Evolutionary conservation across 192 early-diverging fungal genomes (phyloP).

Genomic region (Rhizophagus clarus): DNA sequence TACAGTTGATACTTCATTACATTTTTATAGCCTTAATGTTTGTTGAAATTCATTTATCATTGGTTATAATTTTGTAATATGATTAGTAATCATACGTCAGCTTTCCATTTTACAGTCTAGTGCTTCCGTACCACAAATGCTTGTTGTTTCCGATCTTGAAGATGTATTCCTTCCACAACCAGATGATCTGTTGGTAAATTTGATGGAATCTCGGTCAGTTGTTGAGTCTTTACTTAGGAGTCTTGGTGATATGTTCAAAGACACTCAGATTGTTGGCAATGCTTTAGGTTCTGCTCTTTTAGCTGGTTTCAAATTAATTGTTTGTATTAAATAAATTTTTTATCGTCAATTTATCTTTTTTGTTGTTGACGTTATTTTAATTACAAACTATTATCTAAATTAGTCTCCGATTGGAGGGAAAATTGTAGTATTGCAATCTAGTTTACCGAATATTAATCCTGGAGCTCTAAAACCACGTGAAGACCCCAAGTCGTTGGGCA

Average conservation of each 20-base stretch:
- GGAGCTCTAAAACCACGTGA: constrained; percentile 83
- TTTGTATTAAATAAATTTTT: constrained; percentile 32
- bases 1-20: constrained; percentile 84
- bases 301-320: constrained; percentile 80
- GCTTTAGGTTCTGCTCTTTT: constrained; percentile 82
- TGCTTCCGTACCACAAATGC: constrained; percentile 87
- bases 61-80: not conserved
- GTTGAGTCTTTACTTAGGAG: constrained; percentile 74
- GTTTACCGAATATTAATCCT: constrained; percentile 79
- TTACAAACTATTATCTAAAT: not conserved
- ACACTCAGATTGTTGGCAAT: constrained; percentile 77
- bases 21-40: constrained; percentile 88
- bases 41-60: not conserved
- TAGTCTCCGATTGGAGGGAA: constrained; percentile 86
- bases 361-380: not conserved
- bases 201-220: constrained; percentile 77
- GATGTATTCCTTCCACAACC: constrained; percentile 90
- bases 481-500: constrained; percentile 86
- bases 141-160: constrained; percentile 90
- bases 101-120: constrained; percentile 33
- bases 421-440: constrained; percentile 79
- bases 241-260: constrained; percentile 83
- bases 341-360: not conserved
- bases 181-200: constrained; percentile 84
- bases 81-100: not conserved